Evolutionary conservation across 2,329 filamentous ascomycete genomes (phyloP).

Genomic region (Fusarium clavum): DNA sequence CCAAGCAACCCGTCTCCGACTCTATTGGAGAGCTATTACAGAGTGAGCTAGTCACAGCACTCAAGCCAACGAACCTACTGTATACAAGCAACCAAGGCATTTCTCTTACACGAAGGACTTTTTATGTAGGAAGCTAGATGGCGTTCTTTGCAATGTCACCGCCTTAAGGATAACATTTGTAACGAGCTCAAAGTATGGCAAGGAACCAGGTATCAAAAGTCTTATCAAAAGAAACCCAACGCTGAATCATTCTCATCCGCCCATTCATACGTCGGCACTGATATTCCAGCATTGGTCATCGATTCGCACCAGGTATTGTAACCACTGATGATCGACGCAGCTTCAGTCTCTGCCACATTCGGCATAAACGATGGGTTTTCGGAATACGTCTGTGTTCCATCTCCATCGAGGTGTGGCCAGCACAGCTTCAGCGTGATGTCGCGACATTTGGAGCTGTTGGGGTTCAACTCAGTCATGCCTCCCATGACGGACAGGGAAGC

Average conservation of each 20-base stretch:
- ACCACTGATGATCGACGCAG: constrained; percentile 32
- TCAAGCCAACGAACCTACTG: background rate
- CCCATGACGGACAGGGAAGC: constrained; percentile 32
- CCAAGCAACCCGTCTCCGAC: too few relatives aligned
- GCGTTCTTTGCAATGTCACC: background rate
- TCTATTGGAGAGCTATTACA: background rate
- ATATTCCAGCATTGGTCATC: constrained; percentile 27
- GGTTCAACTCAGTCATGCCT: constrained; percentile 33
- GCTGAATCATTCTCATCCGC: constrained; percentile 25
- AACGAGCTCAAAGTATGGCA: background rate
- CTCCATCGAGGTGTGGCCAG: constrained; percentile 34
- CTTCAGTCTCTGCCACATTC: constrained; percentile 27
- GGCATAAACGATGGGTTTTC: constrained; percentile 22
- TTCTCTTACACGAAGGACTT: background rate
- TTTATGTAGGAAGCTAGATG: background rate
- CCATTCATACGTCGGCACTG: constrained; percentile 31
- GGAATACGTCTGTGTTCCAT: constrained; percentile 9
- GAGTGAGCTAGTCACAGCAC: background rate
- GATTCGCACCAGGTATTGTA: constrained; percentile 37
- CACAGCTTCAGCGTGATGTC: constrained; percentile 37
- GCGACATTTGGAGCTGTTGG: constrained; percentile 38
- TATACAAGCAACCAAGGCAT: background rate
- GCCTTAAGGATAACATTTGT: background rate
- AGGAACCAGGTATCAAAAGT: background rate
- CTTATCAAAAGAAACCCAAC: constrained; percentile 20